Base-by-base conservation (phyloP, 371 early-diverging fungal species). In the Mycotypha africana region DNA sequence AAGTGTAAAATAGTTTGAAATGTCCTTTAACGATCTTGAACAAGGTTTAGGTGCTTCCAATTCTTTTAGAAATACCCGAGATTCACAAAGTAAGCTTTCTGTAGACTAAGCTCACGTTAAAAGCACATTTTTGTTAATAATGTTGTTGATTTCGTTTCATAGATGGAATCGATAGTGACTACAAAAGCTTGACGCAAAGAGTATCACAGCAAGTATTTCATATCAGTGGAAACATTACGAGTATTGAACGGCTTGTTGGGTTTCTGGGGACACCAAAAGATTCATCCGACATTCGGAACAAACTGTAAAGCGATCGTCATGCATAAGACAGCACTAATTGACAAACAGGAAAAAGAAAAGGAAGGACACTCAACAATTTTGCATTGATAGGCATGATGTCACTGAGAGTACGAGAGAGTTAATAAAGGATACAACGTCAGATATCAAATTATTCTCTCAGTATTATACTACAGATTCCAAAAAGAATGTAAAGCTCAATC, bases 391-490 rank as follows among this genome's bases (percentile, higher is more conserved):
- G 32, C 90, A 91, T 67, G 74, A 76, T 38, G 65, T 89, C 37
- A 92, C 89, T 11, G 91, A 93, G 41, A 65, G 70, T 20, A 94
- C 94, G 9, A 72, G 89, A 33, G 83, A 79, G n/a, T 71, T 90
- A 35, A 86, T 92, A 26, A 87, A 86, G 52, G 78, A 78, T 31
- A 88, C 92, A 21, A 84, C 81, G 16, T 54, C 60, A 6, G 87
- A 91, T 37, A 71, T 95, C 49, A 92, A 93, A 57, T 51, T 42
- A 17, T 63, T 89, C 28, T 58, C 85, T 3, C 74, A 71, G 28
- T 71, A 57, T 35, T 60, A 56, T 30, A 47, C 55, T 12, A 39
- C 42, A 2, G 64, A 63, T 36, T 47, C 53, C 21, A 43, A 48
- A 28, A 67, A 54, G 42, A 49, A 51, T 5, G 76, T 69, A 47